Base-by-base conservation (phyloP, 352 stramenopile species). In the Phytophthora nicotianae region DNA sequence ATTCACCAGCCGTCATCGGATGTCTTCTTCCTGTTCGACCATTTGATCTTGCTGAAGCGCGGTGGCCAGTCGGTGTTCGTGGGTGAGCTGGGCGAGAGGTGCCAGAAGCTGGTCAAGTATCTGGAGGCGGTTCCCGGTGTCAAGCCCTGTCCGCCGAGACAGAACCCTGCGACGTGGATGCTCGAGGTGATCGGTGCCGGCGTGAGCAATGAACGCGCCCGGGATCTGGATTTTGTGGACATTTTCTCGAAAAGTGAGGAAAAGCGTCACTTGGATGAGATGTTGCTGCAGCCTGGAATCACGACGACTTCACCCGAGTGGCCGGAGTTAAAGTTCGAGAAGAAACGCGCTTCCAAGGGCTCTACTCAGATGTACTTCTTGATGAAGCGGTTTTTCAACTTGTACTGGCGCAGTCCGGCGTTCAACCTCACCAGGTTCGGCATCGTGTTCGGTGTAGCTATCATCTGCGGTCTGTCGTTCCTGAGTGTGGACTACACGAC, bases 21-120 rank as follows among this genome's bases (percentile, higher is more conserved):
- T 86, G 32, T 96, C 1, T 94, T 96, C 35, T 77, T 82, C 20
- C 74, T 83, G 20, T 93, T 95, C 65, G 82, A 96, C 68, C 71
- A 78, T 27, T 32, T 93, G 8, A 76, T 95, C 42, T 60, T 95
- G 2, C 63, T 96, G 16, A 68, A 81, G 48, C 57, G 56, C 19
- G 74, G 74, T 23, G 74, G 75, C 20, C 27, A 78, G 37, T 71
- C 81, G 17, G 85, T 96, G 3, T 97, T 86, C 56, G 87, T 89
- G 69, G 89, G 89, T 20, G 68, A 81, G n/a, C 55, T 94, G 16
- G 88, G 88, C 41, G 27, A 74, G 4, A 55, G 77, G n/a, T 70
- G 63, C 52, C 59, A 48, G 35, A 69, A 76, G 27, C 42, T 80
- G 26, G 51, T 58, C 16, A 29, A 58, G 26, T 58, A 58, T 29